phyloP scores from a whole-genome alignment of 1,139 yeast species.

The Pichia sp. region DNA sequence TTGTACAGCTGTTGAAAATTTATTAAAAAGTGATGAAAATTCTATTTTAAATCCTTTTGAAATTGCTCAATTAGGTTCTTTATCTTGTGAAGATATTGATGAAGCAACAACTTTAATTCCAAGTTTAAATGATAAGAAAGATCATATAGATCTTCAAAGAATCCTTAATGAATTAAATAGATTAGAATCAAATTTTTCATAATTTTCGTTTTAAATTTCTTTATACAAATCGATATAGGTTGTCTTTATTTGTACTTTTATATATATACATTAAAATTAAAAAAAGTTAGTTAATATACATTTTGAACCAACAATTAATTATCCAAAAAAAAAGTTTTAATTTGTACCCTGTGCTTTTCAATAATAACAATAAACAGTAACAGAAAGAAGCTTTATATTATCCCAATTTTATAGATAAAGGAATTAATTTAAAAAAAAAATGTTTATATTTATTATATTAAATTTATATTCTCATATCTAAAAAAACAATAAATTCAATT shows the following conservation, averaged over 20 bases:
- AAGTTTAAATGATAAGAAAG: constrained; percentile 66
- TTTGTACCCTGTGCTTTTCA: too few relatives aligned
- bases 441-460: too few relatives aligned
- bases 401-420: too few relatives aligned
- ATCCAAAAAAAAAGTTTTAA: too few relatives aligned
- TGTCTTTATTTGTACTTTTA: not conserved
- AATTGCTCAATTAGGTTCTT: constrained; percentile 86
- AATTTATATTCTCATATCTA: too few relatives aligned
- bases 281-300: too few relatives aligned
- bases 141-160: constrained; percentile 82
- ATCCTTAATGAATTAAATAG: constrained; percentile 80
- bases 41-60: constrained; percentile 88
- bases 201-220: not conserved
- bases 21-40: constrained; percentile 61
- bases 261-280: not conserved
- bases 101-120: constrained; percentile 95
- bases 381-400: too few relatives aligned
- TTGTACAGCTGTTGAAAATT: constrained; percentile 85
- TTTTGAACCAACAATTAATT: too few relatives aligned
- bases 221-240: not conserved
- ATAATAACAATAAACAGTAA: too few relatives aligned
- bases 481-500: too few relatives aligned
- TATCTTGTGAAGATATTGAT: constrained; percentile 94
- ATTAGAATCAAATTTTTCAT: constrained; percentile 37
- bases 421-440: too few relatives aligned